A percentile compares a stretch with the other conserved stretches of the same genome.
These are phyloP conservation scores for Diplodia sapinea DNA, from an alignment of 2,329 filamentous ascomycete genomes.

Conservation along the genomic window DNA sequence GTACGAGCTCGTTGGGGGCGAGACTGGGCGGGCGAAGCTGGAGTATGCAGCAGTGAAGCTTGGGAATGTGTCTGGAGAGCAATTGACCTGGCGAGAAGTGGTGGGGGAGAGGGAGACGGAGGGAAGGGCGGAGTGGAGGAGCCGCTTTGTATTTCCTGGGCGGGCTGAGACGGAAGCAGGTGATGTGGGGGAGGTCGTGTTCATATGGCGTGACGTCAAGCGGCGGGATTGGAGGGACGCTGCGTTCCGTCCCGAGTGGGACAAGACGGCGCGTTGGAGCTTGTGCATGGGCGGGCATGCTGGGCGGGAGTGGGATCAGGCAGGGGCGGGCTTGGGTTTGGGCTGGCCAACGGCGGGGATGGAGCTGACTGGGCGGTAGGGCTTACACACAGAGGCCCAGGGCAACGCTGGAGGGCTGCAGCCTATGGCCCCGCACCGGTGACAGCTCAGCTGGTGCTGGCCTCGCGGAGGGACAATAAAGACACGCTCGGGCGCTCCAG, in stretches of 20 bases:
- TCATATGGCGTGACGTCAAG: constrained; percentile 14
- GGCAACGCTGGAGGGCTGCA: neutral
- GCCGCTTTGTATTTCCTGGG: neutral
- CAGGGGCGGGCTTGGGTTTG: neutral
- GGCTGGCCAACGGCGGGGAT: neutral
- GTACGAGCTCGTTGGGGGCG: neutral
- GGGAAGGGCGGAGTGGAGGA: neutral
- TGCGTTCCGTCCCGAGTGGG: constrained; percentile 5
- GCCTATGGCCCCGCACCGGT: constrained; percentile 9
- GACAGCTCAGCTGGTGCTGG: constrained; percentile 21
- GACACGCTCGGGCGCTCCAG: neutral
- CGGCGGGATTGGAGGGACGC: neutral
- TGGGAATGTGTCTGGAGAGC: constrained; percentile 1
- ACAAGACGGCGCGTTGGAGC: constrained; percentile 1
- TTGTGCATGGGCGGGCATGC: constrained; percentile 3
- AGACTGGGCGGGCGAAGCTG: neutral
- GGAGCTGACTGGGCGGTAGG: constrained; percentile 20
- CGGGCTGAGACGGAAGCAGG: neutral
- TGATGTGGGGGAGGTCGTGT: constrained; percentile 9
- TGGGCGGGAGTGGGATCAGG: neutral
- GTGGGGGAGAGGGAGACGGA: neutral
- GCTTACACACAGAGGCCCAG: constrained; percentile 8
- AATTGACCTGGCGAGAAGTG: constrained; percentile 10
- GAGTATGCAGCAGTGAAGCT: constrained; percentile 1
- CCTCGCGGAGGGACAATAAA: neutral